Percentiles rank a stretch among this genome's conserved stretches.
Evolutionary conservation across 306 rosid species (phyloP).

Genomic region (Luffa acutangula): DNA sequence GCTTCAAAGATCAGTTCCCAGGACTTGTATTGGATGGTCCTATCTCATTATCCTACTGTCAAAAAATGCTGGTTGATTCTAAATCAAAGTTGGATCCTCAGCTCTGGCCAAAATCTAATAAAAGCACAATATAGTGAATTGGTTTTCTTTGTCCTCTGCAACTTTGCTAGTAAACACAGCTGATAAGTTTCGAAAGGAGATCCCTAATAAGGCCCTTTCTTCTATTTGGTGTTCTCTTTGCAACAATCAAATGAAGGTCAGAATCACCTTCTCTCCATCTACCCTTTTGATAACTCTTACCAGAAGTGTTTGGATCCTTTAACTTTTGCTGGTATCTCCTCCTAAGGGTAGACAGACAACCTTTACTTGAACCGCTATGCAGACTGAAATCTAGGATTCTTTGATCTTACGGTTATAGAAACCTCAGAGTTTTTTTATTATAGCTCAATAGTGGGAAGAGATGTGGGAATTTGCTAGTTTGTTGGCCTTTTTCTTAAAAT

Average conservation of each 20-base stretch:
- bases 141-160: background rate
- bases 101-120: background rate
- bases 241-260: background rate
- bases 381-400: background rate
- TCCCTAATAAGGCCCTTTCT: background rate
- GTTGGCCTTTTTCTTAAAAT: background rate
- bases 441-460: background rate
- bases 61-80: background rate
- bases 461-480: background rate
- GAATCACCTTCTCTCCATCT: background rate
- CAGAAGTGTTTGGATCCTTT: background rate
- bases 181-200: background rate
- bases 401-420: background rate
- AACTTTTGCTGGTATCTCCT: background rate
- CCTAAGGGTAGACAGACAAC: background rate
- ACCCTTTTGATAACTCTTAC: background rate
- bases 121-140: background rate
- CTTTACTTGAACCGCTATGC: background rate
- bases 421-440: background rate
- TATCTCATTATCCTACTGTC: background rate
- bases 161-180: background rate
- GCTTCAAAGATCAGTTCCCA: background rate
- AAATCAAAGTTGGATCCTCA: background rate
- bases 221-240: background rate
- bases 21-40: background rate